Percentiles rank a stretch among this genome's conserved stretches.
Conservation (phyloP, 2,329 filamentous ascomycete species). For the Verticillium isaacii region DNA sequence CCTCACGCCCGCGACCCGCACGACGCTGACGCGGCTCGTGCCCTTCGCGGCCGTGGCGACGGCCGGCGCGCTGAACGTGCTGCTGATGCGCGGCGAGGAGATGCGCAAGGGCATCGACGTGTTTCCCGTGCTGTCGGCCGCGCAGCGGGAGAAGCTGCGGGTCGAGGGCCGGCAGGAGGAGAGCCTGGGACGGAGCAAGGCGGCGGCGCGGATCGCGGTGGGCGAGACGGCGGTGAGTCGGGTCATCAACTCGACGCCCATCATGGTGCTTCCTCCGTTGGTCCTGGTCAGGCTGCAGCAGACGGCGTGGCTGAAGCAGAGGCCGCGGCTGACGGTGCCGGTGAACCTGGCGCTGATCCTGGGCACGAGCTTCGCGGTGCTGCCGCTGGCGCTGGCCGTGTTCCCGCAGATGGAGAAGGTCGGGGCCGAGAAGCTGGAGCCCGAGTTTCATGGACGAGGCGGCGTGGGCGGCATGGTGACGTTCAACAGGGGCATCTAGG, state of each 20-base stretch:
- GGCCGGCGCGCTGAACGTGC: constrained; percentile 89
- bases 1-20: constrained; percentile 68
- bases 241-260: constrained; percentile 89
- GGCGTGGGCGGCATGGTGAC: constrained; percentile 81
- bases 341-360: constrained; percentile 87
- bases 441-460: constrained; percentile 78
- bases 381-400: constrained; percentile 83
- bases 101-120: constrained; percentile 91
- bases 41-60: constrained; percentile 93
- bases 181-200: constrained; percentile 80
- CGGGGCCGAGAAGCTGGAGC: constrained; percentile 68
- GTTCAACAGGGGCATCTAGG: constrained; percentile 87
- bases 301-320: constrained; percentile 72
- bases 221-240: constrained; percentile 88
- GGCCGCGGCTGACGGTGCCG: constrained; percentile 72
- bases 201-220: constrained; percentile 83
- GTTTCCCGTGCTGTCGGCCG: constrained; percentile 72
- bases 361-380: constrained; percentile 77
- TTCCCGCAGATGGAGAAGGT: constrained; percentile 91
- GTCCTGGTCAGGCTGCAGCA: constrained; percentile 80
- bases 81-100: constrained; percentile 96
- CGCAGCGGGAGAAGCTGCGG: constrained; percentile 56
- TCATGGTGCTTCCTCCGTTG: constrained; percentile 94
- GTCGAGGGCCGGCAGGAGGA: constrained; percentile 54
- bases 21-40: constrained; percentile 79